phyloP scores from a whole-genome alignment of 148 eudicot species.

The Chenopodium album region DNA sequence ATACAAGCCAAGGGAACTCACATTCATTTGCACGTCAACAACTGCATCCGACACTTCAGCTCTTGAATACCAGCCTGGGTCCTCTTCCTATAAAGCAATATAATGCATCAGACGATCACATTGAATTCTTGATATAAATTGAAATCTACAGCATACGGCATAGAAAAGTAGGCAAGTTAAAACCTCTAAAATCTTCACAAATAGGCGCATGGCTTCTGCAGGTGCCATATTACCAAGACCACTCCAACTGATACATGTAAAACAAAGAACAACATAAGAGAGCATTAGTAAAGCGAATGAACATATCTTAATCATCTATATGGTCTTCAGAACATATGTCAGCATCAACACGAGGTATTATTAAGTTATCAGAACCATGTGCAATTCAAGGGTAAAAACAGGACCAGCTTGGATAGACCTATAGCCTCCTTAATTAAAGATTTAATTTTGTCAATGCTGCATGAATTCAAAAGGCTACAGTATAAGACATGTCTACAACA shows the following conservation, averaged over 20 bases:
- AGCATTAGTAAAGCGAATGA: slow-evolving; percentile 13
- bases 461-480: neutral
- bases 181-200: slow-evolving; percentile 98
- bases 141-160: neutral
- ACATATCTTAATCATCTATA: neutral
- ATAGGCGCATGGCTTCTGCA: slow-evolving; percentile 97
- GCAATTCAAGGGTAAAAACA: neutral
- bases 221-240: slow-evolving; percentile 89
- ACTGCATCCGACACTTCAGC: slow-evolving; percentile 66
- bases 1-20: slow-evolving; percentile 40
- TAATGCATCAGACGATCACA: neutral
- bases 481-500: slow-evolving; percentile 18
- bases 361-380: neutral
- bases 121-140: neutral
- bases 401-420: neutral
- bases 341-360: slow-evolving; percentile 11
- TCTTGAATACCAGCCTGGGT: slow-evolving; percentile 98
- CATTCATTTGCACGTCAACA: slow-evolving; percentile 68
- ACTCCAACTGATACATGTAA: slow-evolving; percentile 68
- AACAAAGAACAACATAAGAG: neutral
- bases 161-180: slow-evolving; percentile 17
- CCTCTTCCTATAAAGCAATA: slow-evolving; percentile 67
- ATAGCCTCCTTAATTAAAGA: neutral
- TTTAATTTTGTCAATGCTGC: neutral
- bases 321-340: neutral